These are phyloP conservation scores for Tetrapisispora namnaoensis DNA, from an alignment of 805 yeast genomes.

Conservation along the genomic window DNA sequence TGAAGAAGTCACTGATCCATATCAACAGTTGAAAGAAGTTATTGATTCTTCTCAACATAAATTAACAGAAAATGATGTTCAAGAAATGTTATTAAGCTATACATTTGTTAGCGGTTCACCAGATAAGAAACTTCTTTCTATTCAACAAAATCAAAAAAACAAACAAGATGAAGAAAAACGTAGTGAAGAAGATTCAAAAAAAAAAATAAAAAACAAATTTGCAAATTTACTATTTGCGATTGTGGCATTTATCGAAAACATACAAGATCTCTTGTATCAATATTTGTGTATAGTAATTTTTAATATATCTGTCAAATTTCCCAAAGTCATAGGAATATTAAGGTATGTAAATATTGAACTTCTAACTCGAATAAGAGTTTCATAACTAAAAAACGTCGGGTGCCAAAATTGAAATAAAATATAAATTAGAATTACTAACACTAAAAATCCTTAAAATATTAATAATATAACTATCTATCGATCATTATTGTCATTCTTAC, in stretches of 20 bases:
- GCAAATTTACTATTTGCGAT: conserved; percentile 5
- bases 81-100: conserved; percentile 5
- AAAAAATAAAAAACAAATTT: conserved; percentile 6
- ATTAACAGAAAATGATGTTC: conserved; percentile 12
- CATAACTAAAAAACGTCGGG: not conserved
- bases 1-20: conserved; percentile 8
- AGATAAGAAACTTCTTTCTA: not conserved
- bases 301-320: conserved; percentile 18
- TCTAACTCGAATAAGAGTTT: not conserved
- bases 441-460: not conserved
- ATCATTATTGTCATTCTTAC: not conserved
- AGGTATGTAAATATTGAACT: conserved; percentile 14
- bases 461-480: not conserved
- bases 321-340: conserved; percentile 5
- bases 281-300: conserved; percentile 16
- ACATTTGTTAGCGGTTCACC: conserved; percentile 3
- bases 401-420: too few species aligned
- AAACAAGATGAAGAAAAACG: not conserved
- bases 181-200: not conserved
- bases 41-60: conserved; percentile 5
- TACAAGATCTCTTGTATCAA: conserved; percentile 15
- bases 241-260: conserved; percentile 8
- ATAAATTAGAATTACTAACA: not conserved
- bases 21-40: conserved; percentile 2
- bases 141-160: not conserved